Evolutionary conservation across 768 basidiomycete species (phyloP).

Genomic region (Cantharellus anzutake): DNA sequence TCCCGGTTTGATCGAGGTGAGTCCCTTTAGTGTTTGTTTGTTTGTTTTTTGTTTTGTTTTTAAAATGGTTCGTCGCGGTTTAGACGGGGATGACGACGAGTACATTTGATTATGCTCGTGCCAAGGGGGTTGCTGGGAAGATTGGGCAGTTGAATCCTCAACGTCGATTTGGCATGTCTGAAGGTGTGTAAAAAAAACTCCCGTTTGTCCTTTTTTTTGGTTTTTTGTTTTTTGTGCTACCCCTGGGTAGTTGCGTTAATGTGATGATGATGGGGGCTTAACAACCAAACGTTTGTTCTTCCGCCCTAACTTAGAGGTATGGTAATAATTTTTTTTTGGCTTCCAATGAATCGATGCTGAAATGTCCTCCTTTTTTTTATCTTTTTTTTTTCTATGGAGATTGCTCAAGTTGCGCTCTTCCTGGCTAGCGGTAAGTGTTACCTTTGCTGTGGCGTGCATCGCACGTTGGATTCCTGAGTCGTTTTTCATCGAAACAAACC

Average conservation of each 20-base stretch:
- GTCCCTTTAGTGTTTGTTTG: neutral
- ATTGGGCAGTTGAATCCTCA: constrained; percentile 75
- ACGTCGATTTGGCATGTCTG: constrained; percentile 61
- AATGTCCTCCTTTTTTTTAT: too few species aligned
- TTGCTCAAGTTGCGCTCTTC: constrained; percentile 71
- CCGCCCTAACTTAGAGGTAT: neutral
- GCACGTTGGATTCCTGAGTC: neutral
- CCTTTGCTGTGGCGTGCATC: neutral
- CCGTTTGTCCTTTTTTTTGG: too few species aligned
- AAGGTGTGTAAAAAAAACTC: constrained; percentile 37
- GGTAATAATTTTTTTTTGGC: too few species aligned
- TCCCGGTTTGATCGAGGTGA: constrained; percentile 67
- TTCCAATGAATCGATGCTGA: too few species aligned
- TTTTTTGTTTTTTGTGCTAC: too few species aligned
- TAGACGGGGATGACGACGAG: constrained; percentile 67
- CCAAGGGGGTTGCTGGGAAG: constrained; percentile 51
- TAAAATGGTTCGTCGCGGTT: too few species aligned
- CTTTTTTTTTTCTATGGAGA: too few species aligned
- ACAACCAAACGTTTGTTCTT: neutral
- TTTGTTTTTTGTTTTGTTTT: too few species aligned
- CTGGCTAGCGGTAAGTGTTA: constrained; percentile 62
- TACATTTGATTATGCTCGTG: constrained; percentile 62
- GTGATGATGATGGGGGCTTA: constrained; percentile 7
- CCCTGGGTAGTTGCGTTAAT: neutral
- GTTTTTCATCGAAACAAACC: neutral